Conservation (phyloP, 2,329 filamentous ascomycete genomes). For the Penicillium vulpinum region DNA sequence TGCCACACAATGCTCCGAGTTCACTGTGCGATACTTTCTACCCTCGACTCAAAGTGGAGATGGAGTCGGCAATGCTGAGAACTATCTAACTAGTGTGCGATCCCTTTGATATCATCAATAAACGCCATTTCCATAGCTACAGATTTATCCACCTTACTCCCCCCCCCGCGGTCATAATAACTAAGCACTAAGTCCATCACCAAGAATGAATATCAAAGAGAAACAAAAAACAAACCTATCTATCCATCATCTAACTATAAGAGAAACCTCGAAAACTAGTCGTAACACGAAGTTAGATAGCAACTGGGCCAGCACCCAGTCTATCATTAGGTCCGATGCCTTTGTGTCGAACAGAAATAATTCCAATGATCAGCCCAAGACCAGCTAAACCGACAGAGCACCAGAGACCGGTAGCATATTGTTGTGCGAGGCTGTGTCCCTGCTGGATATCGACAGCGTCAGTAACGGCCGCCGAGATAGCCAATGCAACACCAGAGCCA, state of each 20-base stretch:
- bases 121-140: background rate
- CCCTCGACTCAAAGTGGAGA: background rate
- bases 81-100: background rate
- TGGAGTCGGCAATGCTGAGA: background rate
- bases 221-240: background rate
- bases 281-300: constrained; percentile 8
- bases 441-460: constrained; percentile 42
- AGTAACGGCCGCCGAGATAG: constrained; percentile 42
- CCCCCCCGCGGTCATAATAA: background rate
- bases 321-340: constrained; percentile 24
- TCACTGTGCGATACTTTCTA: background rate
- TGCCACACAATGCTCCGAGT: background rate
- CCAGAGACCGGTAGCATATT: constrained; percentile 46
- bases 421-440: constrained; percentile 32
- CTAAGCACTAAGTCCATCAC: background rate
- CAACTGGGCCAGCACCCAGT: constrained; percentile 16
- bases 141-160: background rate
- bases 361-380: constrained; percentile 31
- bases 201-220: background rate
- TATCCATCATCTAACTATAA: background rate
- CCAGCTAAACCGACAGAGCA: constrained; percentile 45
- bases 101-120: background rate
- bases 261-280: background rate
- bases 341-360: constrained; percentile 21
- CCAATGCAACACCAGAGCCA: constrained; percentile 43